Evolutionary conservation across 352 stramenopile species (phyloP).

Genomic region (Phytopythium ostracodes): DNA sequence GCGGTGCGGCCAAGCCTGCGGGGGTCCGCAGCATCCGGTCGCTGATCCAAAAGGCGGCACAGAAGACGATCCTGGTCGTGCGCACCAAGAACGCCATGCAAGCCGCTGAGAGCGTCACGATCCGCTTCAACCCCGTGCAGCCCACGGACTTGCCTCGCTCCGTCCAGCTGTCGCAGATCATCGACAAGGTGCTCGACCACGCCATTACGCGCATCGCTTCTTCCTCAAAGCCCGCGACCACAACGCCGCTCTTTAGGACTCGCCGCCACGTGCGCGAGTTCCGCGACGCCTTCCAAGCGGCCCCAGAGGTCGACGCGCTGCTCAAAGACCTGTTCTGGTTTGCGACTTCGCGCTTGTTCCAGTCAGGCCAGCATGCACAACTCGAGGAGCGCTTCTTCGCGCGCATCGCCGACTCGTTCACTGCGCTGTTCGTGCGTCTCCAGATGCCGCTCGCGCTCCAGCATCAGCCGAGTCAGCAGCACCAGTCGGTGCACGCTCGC

Average conservation of each 20-base stretch:
- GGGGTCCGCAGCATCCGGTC: slow-evolving; percentile 52
- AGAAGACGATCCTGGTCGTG: slow-evolving; percentile 74
- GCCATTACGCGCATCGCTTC: background rate
- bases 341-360: slow-evolving; percentile 55
- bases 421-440: slow-evolving; percentile 51
- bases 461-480: background rate
- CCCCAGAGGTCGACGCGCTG: slow-evolving; percentile 43
- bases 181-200: slow-evolving; percentile 49
- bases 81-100: slow-evolving; percentile 68
- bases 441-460: slow-evolving; percentile 42
- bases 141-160: slow-evolving; percentile 47
- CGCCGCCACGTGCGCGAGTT: slow-evolving; percentile 32
- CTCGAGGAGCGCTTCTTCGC: slow-evolving; percentile 46
- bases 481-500: slow-evolving; percentile 5
- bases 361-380: slow-evolving; percentile 31
- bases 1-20: slow-evolving; percentile 19
- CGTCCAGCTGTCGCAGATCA: slow-evolving; percentile 43
- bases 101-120: slow-evolving; percentile 57
- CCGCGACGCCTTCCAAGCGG: slow-evolving; percentile 34
- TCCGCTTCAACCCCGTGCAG: slow-evolving; percentile 43
- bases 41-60: slow-evolving; percentile 60
- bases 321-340: slow-evolving; percentile 81
- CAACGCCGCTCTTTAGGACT: slow-evolving; percentile 19
- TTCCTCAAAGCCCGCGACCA: background rate
- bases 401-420: slow-evolving; percentile 69